Evolutionary conservation across 805 yeast species (phyloP).

Genomic region (Maudiozyma saulgeensis): DNA sequence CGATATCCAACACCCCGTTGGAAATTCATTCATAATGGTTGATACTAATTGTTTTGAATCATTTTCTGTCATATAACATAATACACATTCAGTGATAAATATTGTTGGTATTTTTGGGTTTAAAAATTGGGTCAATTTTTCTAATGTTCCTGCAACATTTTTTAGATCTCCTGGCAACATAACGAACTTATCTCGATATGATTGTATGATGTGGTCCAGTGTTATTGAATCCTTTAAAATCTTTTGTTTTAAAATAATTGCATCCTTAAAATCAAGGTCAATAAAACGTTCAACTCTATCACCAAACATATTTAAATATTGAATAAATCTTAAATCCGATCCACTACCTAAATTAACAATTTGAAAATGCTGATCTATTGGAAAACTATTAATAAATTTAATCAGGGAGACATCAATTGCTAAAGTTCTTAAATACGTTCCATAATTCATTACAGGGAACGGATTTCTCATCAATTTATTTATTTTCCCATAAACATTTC

Average conservation of each 20-base stretch:
- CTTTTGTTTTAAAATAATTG: conserved; percentile 35
- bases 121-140: background rate
- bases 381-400: conserved; percentile 29
- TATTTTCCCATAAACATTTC: conserved; percentile 16
- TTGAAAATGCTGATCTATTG: conserved; percentile 30
- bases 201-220: conserved; percentile 3
- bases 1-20: conserved; percentile 28
- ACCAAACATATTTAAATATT: conserved; percentile 22
- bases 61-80: conserved; percentile 41
- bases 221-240: conserved; percentile 9
- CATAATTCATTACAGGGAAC: conserved; percentile 60
- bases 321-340: conserved; percentile 48
- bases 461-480: conserved; percentile 25
- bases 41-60: conserved; percentile 34
- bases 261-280: conserved; percentile 45
- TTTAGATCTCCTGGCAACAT: conserved; percentile 30
- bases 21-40: conserved; percentile 24
- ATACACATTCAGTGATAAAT: conserved; percentile 47
- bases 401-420: conserved; percentile 41
- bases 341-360: conserved; percentile 61
- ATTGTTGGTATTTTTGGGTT: conserved; percentile 35
- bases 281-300: conserved; percentile 28
- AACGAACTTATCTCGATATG: conserved; percentile 17
- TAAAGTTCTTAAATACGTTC: conserved; percentile 54
- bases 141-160: conserved; percentile 19